Evolutionary conservation across 139 green algal genomes (phyloP), one percentile per base, ranked within the genome.

Genomic region (Cymbomonas tetramitiformis): DNA sequence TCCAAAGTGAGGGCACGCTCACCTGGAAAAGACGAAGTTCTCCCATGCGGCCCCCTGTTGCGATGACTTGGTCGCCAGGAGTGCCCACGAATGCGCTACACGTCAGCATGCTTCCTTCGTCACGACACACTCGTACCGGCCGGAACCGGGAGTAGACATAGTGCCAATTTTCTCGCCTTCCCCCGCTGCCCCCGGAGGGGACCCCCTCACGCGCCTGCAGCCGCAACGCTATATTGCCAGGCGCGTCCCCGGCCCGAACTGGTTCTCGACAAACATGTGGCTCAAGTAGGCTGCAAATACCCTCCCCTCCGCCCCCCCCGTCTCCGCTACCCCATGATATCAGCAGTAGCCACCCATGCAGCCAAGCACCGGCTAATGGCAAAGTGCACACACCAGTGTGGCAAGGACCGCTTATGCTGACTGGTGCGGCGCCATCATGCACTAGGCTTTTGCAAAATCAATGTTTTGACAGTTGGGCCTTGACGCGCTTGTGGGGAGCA

Each of bases 111-210:
- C 49, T 48, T 10, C 48, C 52, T 10, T 83, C 80, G 46, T 81
- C 70, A 0, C 78, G 61, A 29, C 80, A 57, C 0, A 64, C 75
- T 0, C 79, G 57, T 29, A 71, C 55, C 15, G 67, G 74, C 18
- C 82, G 61, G 70, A 86, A 88, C 33, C 78, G 51, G 57, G 66
- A 75, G 65, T 70, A 77, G 0, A 82, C 43, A n/a, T 76, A 68
- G 28, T 80, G 68, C 4, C 47, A 30, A 48, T 85, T 64, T 12
- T 61, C 62, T 0, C 53, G 18, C n/a, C 77, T 77, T 25, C 74
- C 60, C 2, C 34, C n/a, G 30, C 78, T 75, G 0, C 81, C 81
- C 15, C 64, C 38, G 0, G 46, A 58, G 0, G 63, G 66, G 15
- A 48, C 10, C 2, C 64, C 8, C 50, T 83, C 58, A 7, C 75